Conservation (phyloP, 768 basidiomycete species). For the Rhizopogon vinicolor region DNA sequence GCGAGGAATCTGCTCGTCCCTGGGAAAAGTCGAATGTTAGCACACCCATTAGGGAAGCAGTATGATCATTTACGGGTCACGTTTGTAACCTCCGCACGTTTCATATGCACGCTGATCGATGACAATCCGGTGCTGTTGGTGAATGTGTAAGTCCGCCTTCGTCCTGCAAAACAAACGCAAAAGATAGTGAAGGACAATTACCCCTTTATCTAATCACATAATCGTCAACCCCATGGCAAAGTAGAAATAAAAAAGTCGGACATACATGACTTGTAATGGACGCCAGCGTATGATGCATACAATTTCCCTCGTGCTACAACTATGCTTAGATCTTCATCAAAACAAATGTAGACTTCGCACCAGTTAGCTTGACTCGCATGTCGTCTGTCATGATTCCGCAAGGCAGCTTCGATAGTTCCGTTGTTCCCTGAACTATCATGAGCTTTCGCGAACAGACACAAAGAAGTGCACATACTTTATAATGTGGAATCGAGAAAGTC, state of each 20-base stretch:
- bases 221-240: not conserved
- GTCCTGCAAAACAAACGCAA: conserved; percentile 55
- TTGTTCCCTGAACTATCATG: conserved; percentile 9
- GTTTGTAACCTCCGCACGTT: no score
- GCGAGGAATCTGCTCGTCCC: not conserved
- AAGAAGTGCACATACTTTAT: conserved; percentile 1
- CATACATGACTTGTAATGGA: conserved; percentile 14
- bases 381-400: conserved; percentile 8
- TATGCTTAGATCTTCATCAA: not conserved
- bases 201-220: conserved; percentile 8
- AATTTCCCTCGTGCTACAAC: conserved; percentile 8
- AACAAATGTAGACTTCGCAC: not conserved
- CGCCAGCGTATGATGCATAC: conserved; percentile 8
- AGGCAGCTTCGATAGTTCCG: conserved; percentile 1
- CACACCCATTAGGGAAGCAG: no score
- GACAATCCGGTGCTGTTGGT: not conserved
- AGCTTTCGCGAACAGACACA: not conserved
- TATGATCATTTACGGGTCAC: no score
- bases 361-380: conserved; percentile 3
- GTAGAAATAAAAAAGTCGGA: not conserved
- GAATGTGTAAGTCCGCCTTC: conserved; percentile 54
- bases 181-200: conserved; percentile 9
- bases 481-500: conserved; percentile 1
- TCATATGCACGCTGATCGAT: not conserved
- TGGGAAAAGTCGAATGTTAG: no score